Evolutionary conservation across 306 rosid species (phyloP).

Genomic region (Canavalia gladiata): DNA sequence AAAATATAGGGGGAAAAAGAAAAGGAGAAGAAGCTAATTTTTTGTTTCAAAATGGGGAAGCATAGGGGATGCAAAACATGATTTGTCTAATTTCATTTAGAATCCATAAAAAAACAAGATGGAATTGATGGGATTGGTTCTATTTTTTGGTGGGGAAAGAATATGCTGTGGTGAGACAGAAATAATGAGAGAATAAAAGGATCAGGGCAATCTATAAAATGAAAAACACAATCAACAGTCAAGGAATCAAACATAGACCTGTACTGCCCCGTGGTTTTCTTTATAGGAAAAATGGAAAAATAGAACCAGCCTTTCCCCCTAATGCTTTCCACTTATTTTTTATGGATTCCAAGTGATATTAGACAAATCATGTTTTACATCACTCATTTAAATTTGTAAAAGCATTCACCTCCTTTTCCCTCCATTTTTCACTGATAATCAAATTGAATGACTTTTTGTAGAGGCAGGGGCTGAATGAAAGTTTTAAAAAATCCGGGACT

Average conservation of each 20-base stretch:
- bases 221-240: neutral
- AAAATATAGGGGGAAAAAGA: too few relatives aligned
- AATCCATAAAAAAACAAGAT: neutral
- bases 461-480: neutral
- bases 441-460: neutral
- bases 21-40: neutral
- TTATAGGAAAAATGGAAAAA: neutral
- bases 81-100: neutral
- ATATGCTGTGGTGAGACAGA: neutral
- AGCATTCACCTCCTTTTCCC: neutral
- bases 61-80: neutral
- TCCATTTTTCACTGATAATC: neutral
- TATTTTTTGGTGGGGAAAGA: neutral
- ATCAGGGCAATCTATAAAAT: neutral
- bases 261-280: neutral
- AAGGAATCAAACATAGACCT: neutral
- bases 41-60: neutral
- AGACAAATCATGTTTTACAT: too few relatives aligned
- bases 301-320: neutral
- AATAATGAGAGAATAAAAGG: neutral
- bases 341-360: neutral
- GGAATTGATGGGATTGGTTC: neutral
- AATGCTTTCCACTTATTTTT: neutral
- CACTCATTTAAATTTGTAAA: too few relatives aligned
- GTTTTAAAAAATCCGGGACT: neutral